Conservation (phyloP, 139 green algal species). For the Coelastrella sp. region DNA sequence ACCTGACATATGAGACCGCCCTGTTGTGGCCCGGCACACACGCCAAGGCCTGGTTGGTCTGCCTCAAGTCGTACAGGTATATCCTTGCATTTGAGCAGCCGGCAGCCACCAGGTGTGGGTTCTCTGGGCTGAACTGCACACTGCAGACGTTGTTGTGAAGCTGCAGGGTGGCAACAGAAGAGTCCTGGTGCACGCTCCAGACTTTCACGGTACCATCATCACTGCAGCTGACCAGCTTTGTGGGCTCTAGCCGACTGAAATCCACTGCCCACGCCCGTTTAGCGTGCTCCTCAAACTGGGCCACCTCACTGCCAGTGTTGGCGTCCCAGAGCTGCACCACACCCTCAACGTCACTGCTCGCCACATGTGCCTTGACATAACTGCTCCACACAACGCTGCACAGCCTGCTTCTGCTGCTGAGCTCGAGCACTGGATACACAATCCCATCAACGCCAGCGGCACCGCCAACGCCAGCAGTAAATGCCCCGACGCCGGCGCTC, state of each 20-base stretch:
- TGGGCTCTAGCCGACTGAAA: conserved; percentile 71
- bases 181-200: conserved; percentile 75
- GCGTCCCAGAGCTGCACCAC: conserved; percentile 80
- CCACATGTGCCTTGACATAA: conserved; percentile 82
- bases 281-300: conserved; percentile 72
- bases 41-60: background rate
- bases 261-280: conserved; percentile 93
- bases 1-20: conserved; percentile 95
- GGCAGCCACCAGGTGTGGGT: conserved; percentile 81
- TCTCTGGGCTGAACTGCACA: conserved; percentile 84
- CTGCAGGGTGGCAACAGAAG: conserved; percentile 65
- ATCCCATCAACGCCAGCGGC: background rate
- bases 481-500: conserved; percentile 72
- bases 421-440: conserved; percentile 76
- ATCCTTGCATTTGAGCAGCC: conserved; percentile 70
- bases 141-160: conserved; percentile 89
- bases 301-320: conserved; percentile 41
- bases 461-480: conserved; percentile 21
- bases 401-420: conserved; percentile 77
- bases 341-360: conserved; percentile 86
- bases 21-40: conserved; percentile 48
- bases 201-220: conserved; percentile 91
- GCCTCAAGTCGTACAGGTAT: conserved; percentile 62
- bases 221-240: conserved; percentile 76
- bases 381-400: conserved; percentile 79